phyloP scores from a whole-genome alignment of 1,284 basidiomycete genomes.

The Trichosporon coremiiforme region DNA sequence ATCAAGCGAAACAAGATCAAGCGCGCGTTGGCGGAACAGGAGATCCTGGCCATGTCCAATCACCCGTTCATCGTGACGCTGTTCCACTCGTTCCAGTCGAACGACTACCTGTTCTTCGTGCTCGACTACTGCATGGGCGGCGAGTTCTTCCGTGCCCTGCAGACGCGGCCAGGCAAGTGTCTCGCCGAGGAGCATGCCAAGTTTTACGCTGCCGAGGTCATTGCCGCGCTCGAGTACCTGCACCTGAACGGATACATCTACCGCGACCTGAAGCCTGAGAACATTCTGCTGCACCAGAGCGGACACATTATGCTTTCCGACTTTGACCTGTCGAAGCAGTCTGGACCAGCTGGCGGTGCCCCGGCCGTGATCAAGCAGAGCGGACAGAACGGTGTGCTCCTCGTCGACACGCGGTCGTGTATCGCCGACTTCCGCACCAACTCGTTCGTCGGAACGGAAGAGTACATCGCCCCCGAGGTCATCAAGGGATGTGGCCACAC shows the following conservation, averaged over 20 bases:
- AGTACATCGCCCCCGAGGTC: conserved; percentile 99
- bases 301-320: conserved; percentile 99
- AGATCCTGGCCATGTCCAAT: conserved; percentile 92
- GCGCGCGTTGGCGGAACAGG: conserved; percentile 91
- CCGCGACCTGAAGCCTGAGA: conserved; percentile 98
- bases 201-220: conserved; percentile 98
- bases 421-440: conserved; percentile 98
- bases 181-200: conserved; percentile 91
- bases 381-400: conserved; percentile 78
- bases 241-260: conserved; percentile 99
- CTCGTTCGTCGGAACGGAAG: conserved; percentile 98
- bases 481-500: conserved; percentile 98
- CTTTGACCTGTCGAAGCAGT: conserved; percentile 97
- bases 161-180: conserved; percentile 93
- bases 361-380: conserved; percentile 88
- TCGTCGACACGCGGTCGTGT: conserved; percentile 93
- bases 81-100: conserved; percentile 97
- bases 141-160: conserved; percentile 96
- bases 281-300: conserved; percentile 96
- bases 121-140: conserved; percentile 99
- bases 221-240: conserved; percentile 95
- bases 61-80: conserved; percentile 98
- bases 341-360: conserved; percentile 77
- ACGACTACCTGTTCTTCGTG: conserved; percentile 94
- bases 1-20: conserved; percentile 98